phyloP scores from a whole-genome alignment of 1,284 basidiomycete species.

The Papiliotrema nemorosa region DNA sequence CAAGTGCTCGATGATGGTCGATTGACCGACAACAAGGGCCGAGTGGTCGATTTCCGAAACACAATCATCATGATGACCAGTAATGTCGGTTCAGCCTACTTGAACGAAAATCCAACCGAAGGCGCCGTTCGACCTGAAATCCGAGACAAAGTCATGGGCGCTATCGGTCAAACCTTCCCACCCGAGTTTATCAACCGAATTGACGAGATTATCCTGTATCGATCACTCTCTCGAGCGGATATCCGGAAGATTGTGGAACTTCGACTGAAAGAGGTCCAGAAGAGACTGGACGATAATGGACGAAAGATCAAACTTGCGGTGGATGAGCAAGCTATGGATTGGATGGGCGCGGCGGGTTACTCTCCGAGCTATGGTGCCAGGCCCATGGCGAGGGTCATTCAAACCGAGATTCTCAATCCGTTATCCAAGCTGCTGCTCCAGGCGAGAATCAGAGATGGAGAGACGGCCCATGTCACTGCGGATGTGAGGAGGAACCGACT shows the following conservation, averaged over 20 bases:
- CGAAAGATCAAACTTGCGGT: conserved; percentile 76
- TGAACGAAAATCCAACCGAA: conserved; percentile 54
- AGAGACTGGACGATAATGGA: conserved; percentile 65
- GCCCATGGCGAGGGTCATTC: conserved; percentile 87
- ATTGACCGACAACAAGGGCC: conserved; percentile 52
- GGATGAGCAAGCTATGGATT: conserved; percentile 73
- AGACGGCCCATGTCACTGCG: conserved; percentile 70
- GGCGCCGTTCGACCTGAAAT: conserved; percentile 47
- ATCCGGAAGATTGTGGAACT: conserved; percentile 56
- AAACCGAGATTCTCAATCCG: conserved; percentile 89
- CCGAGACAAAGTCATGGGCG: conserved; percentile 50
- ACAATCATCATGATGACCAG: conserved; percentile 56
- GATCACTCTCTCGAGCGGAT: conserved; percentile 52
- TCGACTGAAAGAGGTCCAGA: conserved; percentile 57
- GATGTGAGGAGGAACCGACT: conserved; percentile 81
- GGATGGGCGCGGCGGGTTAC: conserved; percentile 80
- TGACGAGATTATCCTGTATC: conserved; percentile 54
- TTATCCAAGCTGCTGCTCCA: conserved; percentile 82
- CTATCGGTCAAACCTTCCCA: conserved; percentile 54
- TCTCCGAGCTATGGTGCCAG: conserved; percentile 82
- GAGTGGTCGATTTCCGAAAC: conserved; percentile 47
- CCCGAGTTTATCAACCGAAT: conserved; percentile 59
- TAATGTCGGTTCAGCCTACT: conserved; percentile 55
- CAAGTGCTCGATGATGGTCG: conserved; percentile 59
- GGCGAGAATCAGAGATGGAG: conserved; percentile 76